phyloP scores from a whole-genome alignment of 164 flowering plant genomes.

The Magnolia officinalis region DNA sequence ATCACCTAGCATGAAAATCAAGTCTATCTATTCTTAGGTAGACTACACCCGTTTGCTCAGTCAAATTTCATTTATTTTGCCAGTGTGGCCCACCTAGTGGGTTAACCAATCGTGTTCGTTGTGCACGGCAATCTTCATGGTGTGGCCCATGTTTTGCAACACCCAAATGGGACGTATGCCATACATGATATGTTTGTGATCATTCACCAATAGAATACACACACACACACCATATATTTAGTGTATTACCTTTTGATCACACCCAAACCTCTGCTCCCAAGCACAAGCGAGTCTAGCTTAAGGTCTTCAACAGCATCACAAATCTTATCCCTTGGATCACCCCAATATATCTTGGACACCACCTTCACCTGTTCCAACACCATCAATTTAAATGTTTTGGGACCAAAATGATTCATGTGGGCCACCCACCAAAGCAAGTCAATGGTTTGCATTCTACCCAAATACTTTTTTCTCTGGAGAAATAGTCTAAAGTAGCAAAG shows the following conservation, averaged over 20 bases:
- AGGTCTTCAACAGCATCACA: constrained; percentile 67
- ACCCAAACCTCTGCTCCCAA: constrained; percentile 77
- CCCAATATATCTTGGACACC: constrained; percentile 69
- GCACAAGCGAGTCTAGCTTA: constrained; percentile 52
- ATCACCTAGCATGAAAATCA: no score
- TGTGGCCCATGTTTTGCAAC: no score
- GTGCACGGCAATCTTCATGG: no score
- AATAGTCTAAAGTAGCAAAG: not conserved
- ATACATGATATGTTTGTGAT: no score
- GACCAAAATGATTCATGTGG: not conserved
- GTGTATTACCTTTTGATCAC: constrained; percentile 40
- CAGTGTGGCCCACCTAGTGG: no score
- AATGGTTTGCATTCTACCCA: not conserved
- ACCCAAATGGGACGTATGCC: no score
- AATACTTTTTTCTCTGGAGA: not conserved
- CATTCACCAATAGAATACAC: no score
- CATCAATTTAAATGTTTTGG: not conserved
- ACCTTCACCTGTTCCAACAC: constrained; percentile 38
- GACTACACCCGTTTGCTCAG: no score
- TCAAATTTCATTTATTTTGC: no score
- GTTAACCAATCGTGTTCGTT: no score
- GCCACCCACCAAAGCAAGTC: not conserved
- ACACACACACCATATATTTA: not conserved
- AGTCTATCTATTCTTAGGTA: no score
- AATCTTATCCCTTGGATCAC: constrained; percentile 73